Percentiles rank a stretch among this genome's conserved stretches.
These are phyloP conservation scores for Vigna trinervia DNA, from an alignment of 306 rosid species.

Conservation along the genomic window DNA sequence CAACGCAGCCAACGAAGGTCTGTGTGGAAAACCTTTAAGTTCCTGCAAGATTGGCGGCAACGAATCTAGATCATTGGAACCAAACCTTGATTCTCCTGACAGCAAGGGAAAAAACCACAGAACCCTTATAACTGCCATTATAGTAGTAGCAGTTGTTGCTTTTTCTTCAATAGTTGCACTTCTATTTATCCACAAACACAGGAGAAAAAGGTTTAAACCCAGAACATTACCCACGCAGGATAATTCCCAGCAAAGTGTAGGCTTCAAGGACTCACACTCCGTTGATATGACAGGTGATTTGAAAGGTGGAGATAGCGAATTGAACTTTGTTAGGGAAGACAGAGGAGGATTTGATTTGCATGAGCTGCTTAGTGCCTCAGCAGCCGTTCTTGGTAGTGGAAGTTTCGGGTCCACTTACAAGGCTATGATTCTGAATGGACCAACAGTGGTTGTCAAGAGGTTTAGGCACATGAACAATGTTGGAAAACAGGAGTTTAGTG, in stretches of 20 bases:
- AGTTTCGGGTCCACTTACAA: conserved; percentile 79
- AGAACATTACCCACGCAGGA: neutral
- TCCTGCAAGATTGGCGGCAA: conserved; percentile 9
- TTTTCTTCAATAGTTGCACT: conserved; percentile 39
- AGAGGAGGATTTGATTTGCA: conserved; percentile 57
- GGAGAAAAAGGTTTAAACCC: neutral
- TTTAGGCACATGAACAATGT: conserved; percentile 69
- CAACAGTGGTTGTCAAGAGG: conserved; percentile 74
- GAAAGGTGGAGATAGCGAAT: conserved; percentile 48
- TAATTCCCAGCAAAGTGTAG: conserved; percentile 15
- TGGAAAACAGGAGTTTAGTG: conserved; percentile 60
- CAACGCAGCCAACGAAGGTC: conserved; percentile 58
- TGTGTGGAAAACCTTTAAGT: conserved; percentile 69
- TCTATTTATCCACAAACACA: conserved; percentile 30
- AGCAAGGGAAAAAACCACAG: conserved; percentile 42
- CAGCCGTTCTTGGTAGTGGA: conserved; percentile 78
- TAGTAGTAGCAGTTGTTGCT: conserved; percentile 42
- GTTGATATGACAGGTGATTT: conserved; percentile 39
- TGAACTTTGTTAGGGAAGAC: conserved; percentile 60
- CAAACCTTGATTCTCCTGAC: neutral
- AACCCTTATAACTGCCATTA: conserved; percentile 38
- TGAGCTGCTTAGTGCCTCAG: conserved; percentile 72
- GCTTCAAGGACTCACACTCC: conserved; percentile 40
- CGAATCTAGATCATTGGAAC: neutral
- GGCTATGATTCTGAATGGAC: conserved; percentile 61